Conservation (phyloP, 768 basidiomycete genomes). For the Leccinellum albellum region DNA sequence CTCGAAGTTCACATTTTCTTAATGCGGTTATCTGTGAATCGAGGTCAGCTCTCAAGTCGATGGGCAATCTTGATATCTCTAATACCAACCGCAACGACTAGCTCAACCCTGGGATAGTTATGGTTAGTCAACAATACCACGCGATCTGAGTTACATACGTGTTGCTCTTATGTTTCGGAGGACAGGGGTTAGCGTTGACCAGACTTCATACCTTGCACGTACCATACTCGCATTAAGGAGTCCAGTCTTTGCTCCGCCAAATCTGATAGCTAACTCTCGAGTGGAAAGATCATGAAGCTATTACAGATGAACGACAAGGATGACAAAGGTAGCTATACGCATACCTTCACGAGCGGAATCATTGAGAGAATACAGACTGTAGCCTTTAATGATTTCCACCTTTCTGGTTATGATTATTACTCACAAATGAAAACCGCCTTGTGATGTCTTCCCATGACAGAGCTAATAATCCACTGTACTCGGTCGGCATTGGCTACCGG, state of each 20-base stretch:
- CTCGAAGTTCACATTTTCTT: slow-evolving; percentile 72
- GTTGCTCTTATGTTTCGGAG: slow-evolving; percentile 52
- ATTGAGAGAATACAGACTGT: slow-evolving; percentile 66
- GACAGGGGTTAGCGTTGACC: slow-evolving; percentile 1
- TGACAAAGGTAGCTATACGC: background rate
- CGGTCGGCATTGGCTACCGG: background rate
- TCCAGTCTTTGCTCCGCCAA: slow-evolving; percentile 75
- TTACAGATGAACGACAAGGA: slow-evolving; percentile 3
- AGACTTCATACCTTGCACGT: slow-evolving; percentile 13
- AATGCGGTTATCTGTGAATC: slow-evolving; percentile 61
- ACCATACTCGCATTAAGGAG: slow-evolving; percentile 81
- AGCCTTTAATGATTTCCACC: background rate
- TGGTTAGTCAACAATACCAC: background rate
- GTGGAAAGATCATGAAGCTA: slow-evolving; percentile 79
- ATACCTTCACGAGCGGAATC: slow-evolving; percentile 74
- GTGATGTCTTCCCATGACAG: slow-evolving; percentile 45
- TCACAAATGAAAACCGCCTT: slow-evolving; percentile 60
- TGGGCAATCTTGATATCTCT: background rate
- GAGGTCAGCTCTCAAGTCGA: background rate
- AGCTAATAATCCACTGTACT: slow-evolving; percentile 53
- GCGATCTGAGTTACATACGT: slow-evolving; percentile 39
- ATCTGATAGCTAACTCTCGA: slow-evolving; percentile 64
- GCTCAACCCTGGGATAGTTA: slow-evolving; percentile 42
- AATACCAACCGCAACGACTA: slow-evolving; percentile 66
- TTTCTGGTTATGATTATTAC: slow-evolving; percentile 14